Base-by-base conservation (phyloP, 768 basidiomycete genomes). In the Trametes elegans region DNA sequence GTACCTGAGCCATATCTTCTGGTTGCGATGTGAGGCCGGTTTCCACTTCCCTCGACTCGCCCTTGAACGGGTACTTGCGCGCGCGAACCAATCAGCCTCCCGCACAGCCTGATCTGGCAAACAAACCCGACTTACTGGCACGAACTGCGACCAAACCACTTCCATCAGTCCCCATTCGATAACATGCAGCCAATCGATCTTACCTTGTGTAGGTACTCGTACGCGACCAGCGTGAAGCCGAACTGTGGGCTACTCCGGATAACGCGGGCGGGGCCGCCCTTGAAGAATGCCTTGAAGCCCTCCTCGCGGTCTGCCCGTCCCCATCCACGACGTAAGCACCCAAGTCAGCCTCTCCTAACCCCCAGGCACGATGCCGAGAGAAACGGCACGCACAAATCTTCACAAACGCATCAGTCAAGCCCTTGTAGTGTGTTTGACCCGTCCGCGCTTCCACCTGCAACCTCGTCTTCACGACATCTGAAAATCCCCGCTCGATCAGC, bases 391-490 rank as follows among this genome's bases (percentile, higher is more conserved):
- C 68, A 87, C 91, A 88, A 56, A 99, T 98, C 71, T 88, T 96
- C 29, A 80, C 74, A 65, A 98, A 91, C 18, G 93, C 95, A 71
- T 99, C 95, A 14, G 75, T 69, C 34, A 97, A 70, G 40, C 97
- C 96, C 69, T 90, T 90, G 76, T 99, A 99, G 55, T 85, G 76
- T 5, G 93, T 90, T 68, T 98, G 84, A 10, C 97, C 97, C 65
- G 88, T 86, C 60, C 88, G 81, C 38, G 93, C 88, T 69, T 98
- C 97, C 10, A 92, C 88, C 69, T 98, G 96, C 61, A 98, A 74
- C 42, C 95, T 83, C 14, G 97, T 98, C 81, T 99, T 98, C 67
- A 98, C 90, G 58, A 98, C 97, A 72, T 99, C 96, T 89, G 69
- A 55, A 53, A 38, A 53, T 42, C 35, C 49, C 54, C 45, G 39